These are phyloP conservation scores for Neocallimastix lanati DNA, from an alignment of 192 early-diverging fungal species.

Conservation along the genomic window DNA sequence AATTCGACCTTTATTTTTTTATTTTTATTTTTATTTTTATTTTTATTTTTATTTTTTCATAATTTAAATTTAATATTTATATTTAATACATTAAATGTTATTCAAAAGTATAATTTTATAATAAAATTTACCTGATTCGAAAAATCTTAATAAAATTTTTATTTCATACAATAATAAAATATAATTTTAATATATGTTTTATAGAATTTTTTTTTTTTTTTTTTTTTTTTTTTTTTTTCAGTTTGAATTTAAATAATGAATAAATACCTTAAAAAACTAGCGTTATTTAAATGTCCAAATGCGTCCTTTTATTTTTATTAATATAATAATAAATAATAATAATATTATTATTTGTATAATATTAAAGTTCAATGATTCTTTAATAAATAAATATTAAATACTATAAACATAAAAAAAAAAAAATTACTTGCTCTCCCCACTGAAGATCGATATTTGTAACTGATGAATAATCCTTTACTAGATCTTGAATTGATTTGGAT, in stretches of 20 bases:
- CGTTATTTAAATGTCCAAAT: constrained; percentile 24
- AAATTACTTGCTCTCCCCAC: not conserved
- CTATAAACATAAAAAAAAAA: not conserved
- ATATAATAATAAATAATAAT: no score
- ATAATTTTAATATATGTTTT: no score
- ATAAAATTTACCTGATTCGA: not conserved
- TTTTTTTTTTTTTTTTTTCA: no score
- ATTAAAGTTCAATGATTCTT: no score
- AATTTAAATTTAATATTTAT: not conserved
- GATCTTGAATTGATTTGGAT: not conserved
- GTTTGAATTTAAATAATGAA: constrained; percentile 8
- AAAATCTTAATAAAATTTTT: no score
- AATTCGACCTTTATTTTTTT: constrained; percentile 7
- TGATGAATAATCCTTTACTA: not conserved
- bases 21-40: no score
- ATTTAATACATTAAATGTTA: not conserved
- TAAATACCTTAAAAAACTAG: constrained; percentile 16
- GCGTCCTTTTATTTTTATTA: constrained; percentile 4
- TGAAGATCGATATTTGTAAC: not conserved
- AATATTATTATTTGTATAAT: no score
- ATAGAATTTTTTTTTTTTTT: no score
- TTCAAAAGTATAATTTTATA: no score
- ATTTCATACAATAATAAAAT: no score
- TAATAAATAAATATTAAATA: no score
- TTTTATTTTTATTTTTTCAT: not conserved